A percentile compares a stretch with the other conserved stretches of the same genome.
These are phyloP conservation scores for Pilasporangium apinafurcum DNA, from an alignment of 352 stramenopile genomes.

Conservation along the genomic window DNA sequence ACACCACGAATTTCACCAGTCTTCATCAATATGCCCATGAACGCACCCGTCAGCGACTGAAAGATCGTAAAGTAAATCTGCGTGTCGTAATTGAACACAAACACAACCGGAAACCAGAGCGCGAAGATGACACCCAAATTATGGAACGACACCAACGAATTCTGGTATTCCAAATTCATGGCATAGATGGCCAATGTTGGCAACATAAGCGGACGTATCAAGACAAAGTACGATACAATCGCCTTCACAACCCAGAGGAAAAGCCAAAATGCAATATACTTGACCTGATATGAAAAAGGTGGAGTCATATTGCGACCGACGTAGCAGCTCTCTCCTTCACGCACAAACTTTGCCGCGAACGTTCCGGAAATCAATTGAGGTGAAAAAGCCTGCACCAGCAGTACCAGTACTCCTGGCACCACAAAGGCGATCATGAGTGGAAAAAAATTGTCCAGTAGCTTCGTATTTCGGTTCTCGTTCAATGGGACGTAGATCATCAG, in stretches of 20 bases:
- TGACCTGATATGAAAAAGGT: conserved; percentile 44
- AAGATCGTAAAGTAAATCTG: conserved; percentile 83
- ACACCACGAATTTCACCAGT: conserved; percentile 61
- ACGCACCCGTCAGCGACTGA: conserved; percentile 50
- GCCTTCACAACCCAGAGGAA: conserved; percentile 50
- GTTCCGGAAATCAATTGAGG: conserved; percentile 43
- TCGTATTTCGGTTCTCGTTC: conserved; percentile 34
- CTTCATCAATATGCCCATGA: conserved; percentile 71
- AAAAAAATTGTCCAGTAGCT: conserved; percentile 35
- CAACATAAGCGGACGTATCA: conserved; percentile 57
- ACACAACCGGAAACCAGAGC: conserved; percentile 57
- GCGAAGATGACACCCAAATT: conserved; percentile 66
- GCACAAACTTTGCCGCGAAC: conserved; percentile 67
- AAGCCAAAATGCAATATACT: conserved; percentile 66
- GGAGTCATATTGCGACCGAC: conserved; percentile 60
- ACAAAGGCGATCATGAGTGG: conserved; percentile 36
- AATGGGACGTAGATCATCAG: conserved; percentile 60
- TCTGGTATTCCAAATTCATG: conserved; percentile 64
- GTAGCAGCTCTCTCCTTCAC: conserved; percentile 68
- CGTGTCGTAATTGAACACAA: conserved; percentile 77
- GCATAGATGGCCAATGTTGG: conserved; percentile 66
- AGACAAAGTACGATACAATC: conserved; percentile 57
- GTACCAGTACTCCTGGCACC: conserved; percentile 34
- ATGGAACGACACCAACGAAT: conserved; percentile 63
- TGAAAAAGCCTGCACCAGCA: conserved; percentile 44